phyloP scores from a whole-genome alignment of 164 flowering plant genomes.

The Tetracentron sinense region DNA sequence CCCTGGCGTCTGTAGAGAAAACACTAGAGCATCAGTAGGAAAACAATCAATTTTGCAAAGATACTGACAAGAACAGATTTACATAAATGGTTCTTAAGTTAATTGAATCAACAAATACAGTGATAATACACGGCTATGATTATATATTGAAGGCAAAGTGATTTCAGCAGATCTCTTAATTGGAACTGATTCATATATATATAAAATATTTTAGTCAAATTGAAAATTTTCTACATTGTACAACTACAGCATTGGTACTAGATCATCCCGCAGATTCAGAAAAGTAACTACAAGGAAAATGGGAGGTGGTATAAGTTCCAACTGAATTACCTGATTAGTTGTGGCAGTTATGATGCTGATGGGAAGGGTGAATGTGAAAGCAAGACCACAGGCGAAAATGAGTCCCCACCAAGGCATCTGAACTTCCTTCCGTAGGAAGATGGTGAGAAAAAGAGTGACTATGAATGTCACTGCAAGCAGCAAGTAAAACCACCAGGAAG shows the following conservation, averaged over 20 bases:
- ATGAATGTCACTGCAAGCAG: constrained; percentile 35
- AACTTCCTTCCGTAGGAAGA: constrained; percentile 49
- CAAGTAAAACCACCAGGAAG: constrained; percentile 64
- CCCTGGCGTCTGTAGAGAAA: constrained; percentile 21
- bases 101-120: no score
- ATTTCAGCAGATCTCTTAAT: no score
- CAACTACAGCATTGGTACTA: no score
- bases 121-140: no score
- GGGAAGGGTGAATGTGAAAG: constrained; percentile 70
- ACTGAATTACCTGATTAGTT: constrained; percentile 59
- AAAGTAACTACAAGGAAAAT: background rate
- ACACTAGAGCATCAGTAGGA: background rate
- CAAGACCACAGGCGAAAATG: constrained; percentile 53
- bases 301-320: background rate
- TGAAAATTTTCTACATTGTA: no score
- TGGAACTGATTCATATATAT: no score
- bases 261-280: no score
- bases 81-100: no score
- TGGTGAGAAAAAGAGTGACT: constrained; percentile 54
- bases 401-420: constrained; percentile 96
- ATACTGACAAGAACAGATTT: no score
- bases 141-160: no score
- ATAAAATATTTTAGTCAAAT: no score
- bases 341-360: constrained; percentile 82
- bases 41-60: no score